Base-by-base conservation (phyloP, 768 basidiomycete genomes). In the Pleurotus citrinopileatus region DNA sequence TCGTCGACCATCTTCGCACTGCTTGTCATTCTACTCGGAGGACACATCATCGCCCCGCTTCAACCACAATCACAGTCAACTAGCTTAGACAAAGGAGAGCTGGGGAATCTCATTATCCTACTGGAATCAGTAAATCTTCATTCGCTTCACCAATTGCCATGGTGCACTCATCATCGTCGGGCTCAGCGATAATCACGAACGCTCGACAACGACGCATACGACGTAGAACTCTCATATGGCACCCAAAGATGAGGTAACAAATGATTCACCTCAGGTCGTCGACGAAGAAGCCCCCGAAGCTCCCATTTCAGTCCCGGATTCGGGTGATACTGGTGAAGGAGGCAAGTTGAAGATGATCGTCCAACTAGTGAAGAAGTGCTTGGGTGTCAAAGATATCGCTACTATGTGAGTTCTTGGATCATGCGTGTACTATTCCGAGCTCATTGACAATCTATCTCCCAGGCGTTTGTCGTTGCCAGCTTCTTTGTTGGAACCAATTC, bases 341-440 rank as follows among this genome's bases (percentile, higher is more conserved):
- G 89, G 92, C 43, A 95, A 90, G 78, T 76, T 97, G 56, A 94
- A 89, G 80, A 94, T 95, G 86, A 91, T 98, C 45, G 75, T 98
- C 15, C 85, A 89, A 65, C 81, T 98, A 52, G 83, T 95, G 59
- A 94, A 93, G 76, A 92, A 88, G 70, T 94, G 82, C 61, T 76
- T 97, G 27, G 94, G 94, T 4, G 93, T 96, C 40, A 94, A 95
- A 72, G 95, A 97, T 66, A 91, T 98, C 57, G 94, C 94, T 57
- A 79, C 94, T 27, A 91, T 97, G 94, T 94, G 62, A 56, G 86
- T 81, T 34, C 36, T 15, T 36, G 15, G 12, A 26, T 20, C 13
- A 34, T 22, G 28, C 20, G 19, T 44, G 26, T 12, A 6, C 6
- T 26, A 12, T 44, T 23, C 43, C 12, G 20, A 27, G 12, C 23